Percentiles rank a stretch among this genome's conserved stretches.
These are phyloP conservation scores for Bimuria novae-zelandiae DNA, from an alignment of 2,329 filamentous ascomycete species.

Conservation along the genomic window DNA sequence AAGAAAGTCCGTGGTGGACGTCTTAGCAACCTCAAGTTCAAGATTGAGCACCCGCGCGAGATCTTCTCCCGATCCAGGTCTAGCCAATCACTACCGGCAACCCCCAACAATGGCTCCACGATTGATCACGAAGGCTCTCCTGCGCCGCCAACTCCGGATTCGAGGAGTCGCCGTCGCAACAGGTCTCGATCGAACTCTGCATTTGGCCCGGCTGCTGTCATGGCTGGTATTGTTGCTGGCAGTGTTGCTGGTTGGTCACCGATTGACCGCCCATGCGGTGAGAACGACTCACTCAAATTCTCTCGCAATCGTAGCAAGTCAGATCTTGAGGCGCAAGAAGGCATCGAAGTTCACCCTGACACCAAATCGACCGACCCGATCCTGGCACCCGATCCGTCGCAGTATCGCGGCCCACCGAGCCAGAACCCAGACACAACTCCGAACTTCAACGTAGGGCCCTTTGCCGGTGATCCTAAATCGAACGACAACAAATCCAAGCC, in stretches of 20 bases:
- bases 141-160: slow-evolving; percentile 57
- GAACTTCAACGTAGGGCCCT: slow-evolving; percentile 49
- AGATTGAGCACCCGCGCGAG: slow-evolving; percentile 75
- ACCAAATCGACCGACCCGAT: slow-evolving; percentile 55
- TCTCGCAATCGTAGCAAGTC: slow-evolving; percentile 37
- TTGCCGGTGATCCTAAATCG: slow-evolving; percentile 46
- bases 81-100: slow-evolving; percentile 67
- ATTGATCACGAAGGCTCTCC: slow-evolving; percentile 43
- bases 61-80: slow-evolving; percentile 66
- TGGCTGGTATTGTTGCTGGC: slow-evolving; percentile 82
- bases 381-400: slow-evolving; percentile 49
- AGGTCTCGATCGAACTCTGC: slow-evolving; percentile 74
- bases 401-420: slow-evolving; percentile 49
- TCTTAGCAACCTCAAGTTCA: slow-evolving; percentile 79
- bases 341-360: slow-evolving; percentile 55
- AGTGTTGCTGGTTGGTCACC: slow-evolving; percentile 79
- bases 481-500: slow-evolving; percentile 25
- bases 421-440: slow-evolving; percentile 52
- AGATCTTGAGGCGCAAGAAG: slow-evolving; percentile 50
- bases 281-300: slow-evolving; percentile 49
- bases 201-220: slow-evolving; percentile 74
- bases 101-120: slow-evolving; percentile 60
- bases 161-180: slow-evolving; percentile 62
- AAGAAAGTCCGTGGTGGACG: slow-evolving; percentile 81
- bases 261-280: slow-evolving; percentile 56